Evolutionary conservation across 163 green algal genomes (phyloP).

Genomic region (Scenedesmus sp.): DNA sequence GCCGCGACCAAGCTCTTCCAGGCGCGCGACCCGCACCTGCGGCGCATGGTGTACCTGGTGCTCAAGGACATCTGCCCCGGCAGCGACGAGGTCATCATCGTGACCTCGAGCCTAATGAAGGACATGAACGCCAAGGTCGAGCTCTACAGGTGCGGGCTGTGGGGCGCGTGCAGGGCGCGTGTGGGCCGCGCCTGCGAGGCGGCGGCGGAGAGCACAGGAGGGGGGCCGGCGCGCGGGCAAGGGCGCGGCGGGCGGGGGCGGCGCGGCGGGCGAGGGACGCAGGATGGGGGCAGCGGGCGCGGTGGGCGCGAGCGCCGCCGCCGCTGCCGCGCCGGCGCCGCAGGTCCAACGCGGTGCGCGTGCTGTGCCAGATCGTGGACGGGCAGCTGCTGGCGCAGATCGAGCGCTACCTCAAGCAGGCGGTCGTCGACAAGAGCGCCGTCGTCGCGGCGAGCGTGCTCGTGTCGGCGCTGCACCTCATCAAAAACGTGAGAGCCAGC

Average conservation of each 20-base stretch:
- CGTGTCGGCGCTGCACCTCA: constrained; percentile 86
- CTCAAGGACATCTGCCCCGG: constrained; percentile 98
- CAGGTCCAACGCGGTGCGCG: constrained; percentile 94
- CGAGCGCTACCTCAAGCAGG: constrained; percentile 99
- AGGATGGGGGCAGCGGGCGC: no score
- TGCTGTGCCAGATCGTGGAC: constrained; percentile 97
- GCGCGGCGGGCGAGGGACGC: no score
- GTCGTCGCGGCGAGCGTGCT: constrained; percentile 95
- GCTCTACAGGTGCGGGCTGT: constrained; percentile 76
- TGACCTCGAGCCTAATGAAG: constrained; percentile 99
- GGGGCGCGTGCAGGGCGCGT: no score
- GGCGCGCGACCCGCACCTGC: constrained; percentile 93
- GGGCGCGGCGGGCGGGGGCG: no score
- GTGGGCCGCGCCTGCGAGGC: no score
- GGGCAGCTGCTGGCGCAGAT: constrained; percentile 94
- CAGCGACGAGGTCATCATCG: constrained; percentile 98
- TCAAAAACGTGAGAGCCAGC: constrained; percentile 58
- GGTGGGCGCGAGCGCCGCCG: no score
- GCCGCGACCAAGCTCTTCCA: constrained; percentile 99
- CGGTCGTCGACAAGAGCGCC: constrained; percentile 92
- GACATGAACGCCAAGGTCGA: constrained; percentile 99
- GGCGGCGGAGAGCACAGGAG: no score
- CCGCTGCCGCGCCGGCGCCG: neutral
- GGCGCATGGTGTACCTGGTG: constrained; percentile 98
- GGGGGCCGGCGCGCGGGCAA: no score